A percentile compares a stretch with the other conserved stretches of the same genome.
Conservation (phyloP, 805 yeast genomes). For the Saturnispora saitoi region DNA sequence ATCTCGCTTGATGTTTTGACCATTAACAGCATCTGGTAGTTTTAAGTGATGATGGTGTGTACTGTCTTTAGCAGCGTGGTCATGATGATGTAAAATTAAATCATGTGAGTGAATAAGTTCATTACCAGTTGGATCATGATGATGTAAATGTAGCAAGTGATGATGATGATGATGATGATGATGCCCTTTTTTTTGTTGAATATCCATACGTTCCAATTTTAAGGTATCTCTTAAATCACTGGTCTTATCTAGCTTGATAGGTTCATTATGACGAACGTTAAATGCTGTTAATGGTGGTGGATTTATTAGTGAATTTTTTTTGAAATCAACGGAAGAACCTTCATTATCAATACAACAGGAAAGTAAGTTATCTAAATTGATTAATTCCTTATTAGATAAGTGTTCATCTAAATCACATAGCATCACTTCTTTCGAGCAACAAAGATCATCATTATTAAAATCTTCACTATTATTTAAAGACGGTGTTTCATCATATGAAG, state of each 20-base stretch:
- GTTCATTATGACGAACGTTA: neutral
- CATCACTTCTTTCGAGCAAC: conserved; percentile 5
- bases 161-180: conserved; percentile 13
- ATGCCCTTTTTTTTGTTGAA: neutral
- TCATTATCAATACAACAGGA: neutral
- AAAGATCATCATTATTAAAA: neutral
- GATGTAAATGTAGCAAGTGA: conserved; percentile 15
- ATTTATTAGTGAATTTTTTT: neutral
- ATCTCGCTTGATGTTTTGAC: conserved; percentile 22
- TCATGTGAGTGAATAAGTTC: conserved; percentile 13
- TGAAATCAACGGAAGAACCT: neutral
- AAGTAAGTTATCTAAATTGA: conserved; percentile 2
- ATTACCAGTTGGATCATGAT: conserved; percentile 9
- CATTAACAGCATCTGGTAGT: conserved; percentile 22
- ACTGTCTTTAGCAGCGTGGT: conserved; percentile 4
- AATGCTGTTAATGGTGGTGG: conserved; percentile 1
- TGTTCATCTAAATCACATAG: conserved; percentile 8
- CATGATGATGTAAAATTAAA: conserved; percentile 14
- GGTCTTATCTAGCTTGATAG: neutral
- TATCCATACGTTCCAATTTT: neutral
- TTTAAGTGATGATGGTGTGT: conserved; percentile 27
- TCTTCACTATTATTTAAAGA: neutral
- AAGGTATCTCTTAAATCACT: conserved; percentile 4
- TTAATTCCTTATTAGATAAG: neutral
- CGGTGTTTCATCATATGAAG: neutral